Conservation (phyloP, 495 filamentous ascomycete species). For the Hypoxylon trugodes region DNA sequence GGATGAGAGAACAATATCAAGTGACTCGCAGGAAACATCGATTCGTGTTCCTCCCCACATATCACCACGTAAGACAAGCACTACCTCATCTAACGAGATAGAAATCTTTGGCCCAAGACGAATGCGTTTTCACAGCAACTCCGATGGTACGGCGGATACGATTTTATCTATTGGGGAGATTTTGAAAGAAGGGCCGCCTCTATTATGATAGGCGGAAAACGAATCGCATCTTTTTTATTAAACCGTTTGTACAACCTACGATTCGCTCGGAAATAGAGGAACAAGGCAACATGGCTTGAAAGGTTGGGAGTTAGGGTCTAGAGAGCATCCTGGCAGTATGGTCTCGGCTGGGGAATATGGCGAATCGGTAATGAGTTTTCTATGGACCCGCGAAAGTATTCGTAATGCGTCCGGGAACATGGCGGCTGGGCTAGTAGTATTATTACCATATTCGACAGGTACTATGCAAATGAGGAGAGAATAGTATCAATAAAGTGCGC, state of each 20-base stretch:
- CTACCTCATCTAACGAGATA: constrained; percentile 12
- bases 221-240: neutral
- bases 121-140: constrained; percentile 27
- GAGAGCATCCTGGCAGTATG: constrained; percentile 19
- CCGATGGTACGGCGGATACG: constrained; percentile 33
- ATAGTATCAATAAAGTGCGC: neutral
- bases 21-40: constrained; percentile 24
- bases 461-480: constrained; percentile 1
- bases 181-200: constrained; percentile 34
- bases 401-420: neutral
- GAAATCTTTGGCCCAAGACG: constrained; percentile 37
- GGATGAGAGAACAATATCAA: constrained; percentile 20
- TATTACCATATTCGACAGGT: constrained; percentile 1
- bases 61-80: constrained; percentile 10
- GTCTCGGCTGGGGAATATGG: neutral
- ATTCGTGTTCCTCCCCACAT: constrained; percentile 31
- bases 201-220: neutral
- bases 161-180: constrained; percentile 41
- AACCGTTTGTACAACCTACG: constrained; percentile 1
- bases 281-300: constrained; percentile 7
- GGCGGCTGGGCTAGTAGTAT: neutral
- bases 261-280: neutral
- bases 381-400: constrained; percentile 3
- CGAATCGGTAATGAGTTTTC: constrained; percentile 7
- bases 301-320: constrained; percentile 16